Base-by-base conservation (phyloP, 352 stramenopile species). In the Pythium aristosporum region DNA sequence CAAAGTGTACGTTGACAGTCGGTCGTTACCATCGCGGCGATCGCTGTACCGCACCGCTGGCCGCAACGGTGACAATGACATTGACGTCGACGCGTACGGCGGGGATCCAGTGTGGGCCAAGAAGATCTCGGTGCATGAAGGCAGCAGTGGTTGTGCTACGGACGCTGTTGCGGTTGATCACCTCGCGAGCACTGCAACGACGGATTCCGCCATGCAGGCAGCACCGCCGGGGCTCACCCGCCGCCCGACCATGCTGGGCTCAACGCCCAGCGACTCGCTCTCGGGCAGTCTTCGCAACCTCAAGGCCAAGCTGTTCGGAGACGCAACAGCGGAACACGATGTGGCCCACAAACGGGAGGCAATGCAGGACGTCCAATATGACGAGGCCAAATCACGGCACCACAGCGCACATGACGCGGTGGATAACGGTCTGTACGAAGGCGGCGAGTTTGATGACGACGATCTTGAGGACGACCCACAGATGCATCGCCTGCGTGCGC, bases 1-100 rank as follows among this genome's bases (percentile, higher is more conserved):
- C 13, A 71, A 71, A 49, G 57, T 71, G 3, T 52, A 58, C n/a
- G 56, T 37, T 5, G 64, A 71, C 43, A 71, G 55, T 32, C 56
- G 51, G 1, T 21, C 42, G 13, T 18, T 36, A 23, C 25, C 41
- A 16, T 71, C 64, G 10, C 49, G 51, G 11, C 64, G 64, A 15
- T 71, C 64, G 20, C 47, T 58, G 28, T 21, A 42, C 6, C 64
- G 57, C 12, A 66, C 64, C 3, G 56, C 65, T 5, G 64, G 57
- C 23, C 57, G 58, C 10, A 65, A 56, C 30, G 56, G 28, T 1
- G 63, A 65, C 50, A 42, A 34, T 30, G 25, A 30, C 25, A 5
- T 30, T 2, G 61, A 63, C n/a, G 18, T 23, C 9, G 16, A 25
- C 42, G 42, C 42, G 42, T 12, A 23, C 18, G 9, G n/a, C n/a